Evolutionary conservation across 2,329 filamentous ascomycete genomes (phyloP).

Genomic region (Byssochlamys sp.): DNA sequence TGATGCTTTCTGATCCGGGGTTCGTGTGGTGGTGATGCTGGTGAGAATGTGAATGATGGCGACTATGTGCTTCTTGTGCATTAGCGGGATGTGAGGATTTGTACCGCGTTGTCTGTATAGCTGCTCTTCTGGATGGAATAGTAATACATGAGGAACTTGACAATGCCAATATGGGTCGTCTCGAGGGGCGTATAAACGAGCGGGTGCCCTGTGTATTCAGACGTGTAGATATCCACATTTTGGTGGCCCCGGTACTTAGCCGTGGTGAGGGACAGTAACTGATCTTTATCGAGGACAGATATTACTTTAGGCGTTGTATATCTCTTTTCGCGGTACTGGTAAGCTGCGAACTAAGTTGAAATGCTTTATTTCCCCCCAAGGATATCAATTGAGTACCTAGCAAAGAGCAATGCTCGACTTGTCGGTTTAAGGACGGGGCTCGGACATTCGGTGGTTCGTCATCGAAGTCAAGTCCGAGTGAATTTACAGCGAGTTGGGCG

Average conservation of each 20-base stretch:
- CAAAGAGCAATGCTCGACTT: not conserved
- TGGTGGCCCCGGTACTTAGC: not conserved
- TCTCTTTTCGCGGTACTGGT: too few species aligned
- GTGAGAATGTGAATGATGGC: too few species aligned
- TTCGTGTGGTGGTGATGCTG: constrained; percentile 8
- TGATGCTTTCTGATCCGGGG: not conserved
- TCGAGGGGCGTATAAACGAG: not conserved
- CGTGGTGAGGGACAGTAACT: not conserved
- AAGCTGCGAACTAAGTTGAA: too few species aligned
- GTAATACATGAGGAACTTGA: not conserved
- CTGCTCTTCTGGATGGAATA: not conserved
- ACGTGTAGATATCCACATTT: not conserved
- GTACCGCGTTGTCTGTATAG: not conserved
- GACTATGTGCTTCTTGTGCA: not conserved
- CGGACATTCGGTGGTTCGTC: not conserved
- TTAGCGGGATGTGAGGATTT: not conserved
- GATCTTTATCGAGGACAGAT: not conserved
- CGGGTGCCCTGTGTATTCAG: not conserved
- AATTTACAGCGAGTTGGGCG: not conserved
- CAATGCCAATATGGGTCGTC: not conserved
- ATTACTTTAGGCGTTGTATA: not conserved
- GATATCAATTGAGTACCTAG: not conserved
- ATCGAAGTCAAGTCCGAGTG: not conserved
- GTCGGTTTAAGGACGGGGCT: not conserved
- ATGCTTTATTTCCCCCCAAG: too few species aligned